Percentiles rank a stretch among this genome's conserved stretches.
These are phyloP conservation scores for Gentiana straminea DNA, from an alignment of 257 asterid species.

Conservation along the genomic window DNA sequence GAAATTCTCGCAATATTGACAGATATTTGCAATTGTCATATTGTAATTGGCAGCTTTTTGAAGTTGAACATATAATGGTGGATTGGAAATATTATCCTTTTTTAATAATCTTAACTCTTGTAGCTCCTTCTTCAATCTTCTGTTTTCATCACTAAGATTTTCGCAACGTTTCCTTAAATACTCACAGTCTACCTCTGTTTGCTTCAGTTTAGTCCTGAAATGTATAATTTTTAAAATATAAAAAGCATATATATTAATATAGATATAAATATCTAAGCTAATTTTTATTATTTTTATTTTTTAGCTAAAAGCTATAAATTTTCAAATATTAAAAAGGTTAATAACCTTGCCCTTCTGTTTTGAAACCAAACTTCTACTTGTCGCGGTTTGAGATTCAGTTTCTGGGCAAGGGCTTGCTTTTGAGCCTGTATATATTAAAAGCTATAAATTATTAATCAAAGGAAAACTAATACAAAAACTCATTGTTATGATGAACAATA, in stretches of 20 bases:
- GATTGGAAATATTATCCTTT: conserved; percentile 7
- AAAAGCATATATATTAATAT: no score
- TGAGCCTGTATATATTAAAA: conserved; percentile 38
- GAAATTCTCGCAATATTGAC: conserved; percentile 17
- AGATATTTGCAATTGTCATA: not conserved
- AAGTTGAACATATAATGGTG: conserved; percentile 8
- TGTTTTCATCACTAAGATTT: conserved; percentile 41
- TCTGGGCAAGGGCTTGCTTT: conserved; percentile 61
- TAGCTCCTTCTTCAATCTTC: conserved; percentile 46
- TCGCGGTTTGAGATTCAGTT: conserved; percentile 65
- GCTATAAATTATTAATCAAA: not conserved
- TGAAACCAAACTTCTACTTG: conserved; percentile 99
- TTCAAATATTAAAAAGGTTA: no score
- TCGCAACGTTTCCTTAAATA: conserved; percentile 56
- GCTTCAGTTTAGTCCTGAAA: conserved; percentile 73
- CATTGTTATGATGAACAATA: no score
- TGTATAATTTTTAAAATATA: no score
- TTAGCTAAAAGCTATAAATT: no score
- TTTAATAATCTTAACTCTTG: conserved; percentile 33
- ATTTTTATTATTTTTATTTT: no score
- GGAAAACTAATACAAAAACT: no score
- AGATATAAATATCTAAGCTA: no score
- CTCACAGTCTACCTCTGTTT: conserved; percentile 62
- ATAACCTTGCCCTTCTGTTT: conserved; percentile 81
- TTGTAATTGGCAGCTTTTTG: not conserved